Conservation (phyloP, 306 rosid genomes). For the Cicer bijugum region DNA sequence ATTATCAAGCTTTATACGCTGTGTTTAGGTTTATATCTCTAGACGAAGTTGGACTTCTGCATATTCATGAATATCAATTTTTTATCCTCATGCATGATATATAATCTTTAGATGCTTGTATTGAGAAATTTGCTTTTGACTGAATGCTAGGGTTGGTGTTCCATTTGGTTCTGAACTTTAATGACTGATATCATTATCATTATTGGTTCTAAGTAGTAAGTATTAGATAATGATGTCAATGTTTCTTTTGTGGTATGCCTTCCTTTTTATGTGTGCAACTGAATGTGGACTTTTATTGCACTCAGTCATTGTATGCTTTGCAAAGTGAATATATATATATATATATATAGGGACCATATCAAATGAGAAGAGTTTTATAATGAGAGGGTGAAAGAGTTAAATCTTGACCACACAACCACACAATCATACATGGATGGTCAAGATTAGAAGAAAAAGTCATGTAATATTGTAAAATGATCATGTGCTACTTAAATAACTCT, state of each 20-base stretch:
- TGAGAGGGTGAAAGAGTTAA: too few species aligned
- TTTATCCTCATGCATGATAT: not conserved
- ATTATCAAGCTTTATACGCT: not conserved
- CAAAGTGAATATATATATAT: not conserved
- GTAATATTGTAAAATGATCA: too few species aligned
- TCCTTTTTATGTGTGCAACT: slow-evolving; percentile 6
- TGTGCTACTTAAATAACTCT: too few species aligned
- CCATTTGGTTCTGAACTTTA: slow-evolving; percentile 25
- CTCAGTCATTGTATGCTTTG: slow-evolving; percentile 13
- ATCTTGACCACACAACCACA: too few species aligned
- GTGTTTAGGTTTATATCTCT: not conserved
- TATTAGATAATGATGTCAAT: slow-evolving; percentile 7
- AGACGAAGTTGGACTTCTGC: not conserved
- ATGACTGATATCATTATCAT: not conserved
- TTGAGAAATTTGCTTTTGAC: slow-evolving; percentile 32
- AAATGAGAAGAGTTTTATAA: too few species aligned
- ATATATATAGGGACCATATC: too few species aligned
- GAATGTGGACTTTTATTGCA: slow-evolving; percentile 11
- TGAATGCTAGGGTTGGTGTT: slow-evolving; percentile 11
- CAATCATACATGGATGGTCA: too few species aligned
- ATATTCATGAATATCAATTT: not conserved
- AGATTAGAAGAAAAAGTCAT: too few species aligned
- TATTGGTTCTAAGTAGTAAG: slow-evolving; percentile 14
- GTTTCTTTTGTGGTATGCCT: not conserved
- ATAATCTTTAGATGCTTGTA: slow-evolving; percentile 15